Conservation (phyloP, 306 rosid species). For the Lablab purpureus region DNA sequence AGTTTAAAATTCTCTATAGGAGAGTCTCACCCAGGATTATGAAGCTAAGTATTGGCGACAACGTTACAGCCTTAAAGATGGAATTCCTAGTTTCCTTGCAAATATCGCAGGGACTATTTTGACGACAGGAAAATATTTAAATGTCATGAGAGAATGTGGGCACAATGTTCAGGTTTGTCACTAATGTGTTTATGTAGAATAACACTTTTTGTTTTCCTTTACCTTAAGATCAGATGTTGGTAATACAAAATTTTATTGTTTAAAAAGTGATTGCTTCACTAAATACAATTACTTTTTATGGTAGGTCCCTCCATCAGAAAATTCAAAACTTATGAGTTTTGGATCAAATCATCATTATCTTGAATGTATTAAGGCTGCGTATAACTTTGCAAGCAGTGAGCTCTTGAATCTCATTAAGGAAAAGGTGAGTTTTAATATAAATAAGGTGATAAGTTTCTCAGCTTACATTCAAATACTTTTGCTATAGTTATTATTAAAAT, state of each 20-base stretch:
- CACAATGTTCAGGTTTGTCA: conserved; percentile 90
- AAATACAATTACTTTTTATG: conserved; percentile 43
- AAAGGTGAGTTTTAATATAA: conserved; percentile 63
- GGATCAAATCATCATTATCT: conserved; percentile 94
- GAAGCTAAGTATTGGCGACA: conserved; percentile 95
- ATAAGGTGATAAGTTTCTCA: conserved; percentile 30
- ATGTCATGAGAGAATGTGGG: conserved; percentile 99
- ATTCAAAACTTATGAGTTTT: conserved; percentile 76
- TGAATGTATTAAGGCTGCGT: conserved; percentile 94
- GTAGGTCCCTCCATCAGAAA: conserved; percentile 93
- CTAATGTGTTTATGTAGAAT: conserved; percentile 28
- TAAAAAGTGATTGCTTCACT: conserved; percentile 15
- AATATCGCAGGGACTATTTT: conserved; percentile 84
- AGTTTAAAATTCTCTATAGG: conserved; percentile 60
- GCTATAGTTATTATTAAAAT: conserved; percentile 20
- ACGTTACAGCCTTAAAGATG: conserved; percentile 96
- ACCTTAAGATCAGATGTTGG: conserved; percentile 26
- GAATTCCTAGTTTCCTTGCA: conserved; percentile 94
- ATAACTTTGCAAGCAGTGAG: conserved; percentile 92
- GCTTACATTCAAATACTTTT: conserved; percentile 35
- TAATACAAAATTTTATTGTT: conserved; percentile 16
- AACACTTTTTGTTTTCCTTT: conserved; percentile 23
- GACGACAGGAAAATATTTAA: conserved; percentile 96
- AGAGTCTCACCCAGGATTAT: conserved; percentile 91
- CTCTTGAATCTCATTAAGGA: conserved; percentile 92